phyloP scores from a whole-genome alignment of 768 basidiomycete genomes.

The Suillus sp. region DNA sequence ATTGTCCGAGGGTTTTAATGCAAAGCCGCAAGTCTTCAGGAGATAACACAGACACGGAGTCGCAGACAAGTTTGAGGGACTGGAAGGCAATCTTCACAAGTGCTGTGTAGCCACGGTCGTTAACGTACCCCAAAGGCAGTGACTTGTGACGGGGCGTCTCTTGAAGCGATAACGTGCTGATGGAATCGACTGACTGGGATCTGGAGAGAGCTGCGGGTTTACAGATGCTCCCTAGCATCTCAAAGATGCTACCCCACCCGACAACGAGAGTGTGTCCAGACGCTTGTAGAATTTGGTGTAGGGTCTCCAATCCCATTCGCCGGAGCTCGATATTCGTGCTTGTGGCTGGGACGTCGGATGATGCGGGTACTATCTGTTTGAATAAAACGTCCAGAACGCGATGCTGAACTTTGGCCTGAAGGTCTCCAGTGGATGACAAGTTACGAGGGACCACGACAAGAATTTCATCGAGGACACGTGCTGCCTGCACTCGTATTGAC shows the following conservation, averaged over 20 bases:
- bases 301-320: constrained; percentile 83
- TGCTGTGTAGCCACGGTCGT: constrained; percentile 68
- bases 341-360: constrained; percentile 39
- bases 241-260: constrained; percentile 93
- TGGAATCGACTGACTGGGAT: constrained; percentile 43
- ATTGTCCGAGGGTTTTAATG: constrained; percentile 88
- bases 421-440: constrained; percentile 56
- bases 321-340: constrained; percentile 72
- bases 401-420: constrained; percentile 72
- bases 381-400: constrained; percentile 86
- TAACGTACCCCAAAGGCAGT: constrained; percentile 56
- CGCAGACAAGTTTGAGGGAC: constrained; percentile 91
- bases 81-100: constrained; percentile 94
- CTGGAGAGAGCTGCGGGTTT: constrained; percentile 46
- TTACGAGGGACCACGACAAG: constrained; percentile 77
- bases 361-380: constrained; percentile 63
- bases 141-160: constrained; percentile 41
- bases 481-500: constrained; percentile 84
- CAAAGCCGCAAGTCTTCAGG: constrained; percentile 83
- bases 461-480: constrained; percentile 83
- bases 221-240: constrained; percentile 90
- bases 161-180: constrained; percentile 43
- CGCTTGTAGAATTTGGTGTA: constrained; percentile 88
- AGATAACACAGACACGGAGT: constrained; percentile 82
- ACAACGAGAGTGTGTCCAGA: constrained; percentile 90